Percentiles rank a stretch among this genome's conserved stretches.
Conservation (phyloP, 768 basidiomycete genomes). For the Polyporus arcularius region DNA sequence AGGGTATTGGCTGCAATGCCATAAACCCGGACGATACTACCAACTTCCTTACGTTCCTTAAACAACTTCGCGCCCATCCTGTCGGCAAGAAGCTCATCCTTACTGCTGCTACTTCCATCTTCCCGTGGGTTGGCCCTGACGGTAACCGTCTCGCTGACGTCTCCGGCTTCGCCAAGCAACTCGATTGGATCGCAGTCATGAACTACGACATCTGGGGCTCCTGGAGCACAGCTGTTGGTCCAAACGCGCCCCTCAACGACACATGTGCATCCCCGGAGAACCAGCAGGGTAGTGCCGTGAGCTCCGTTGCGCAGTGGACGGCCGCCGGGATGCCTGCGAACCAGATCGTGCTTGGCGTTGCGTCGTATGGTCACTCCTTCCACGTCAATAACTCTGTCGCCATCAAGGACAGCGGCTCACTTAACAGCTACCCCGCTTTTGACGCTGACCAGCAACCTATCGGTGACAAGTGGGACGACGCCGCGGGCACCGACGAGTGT, state of each 20-base stretch:
- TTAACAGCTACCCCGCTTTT: constrained; percentile 57
- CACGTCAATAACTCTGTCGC: constrained; percentile 40
- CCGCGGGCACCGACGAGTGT: constrained; percentile 57
- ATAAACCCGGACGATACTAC: constrained; percentile 64
- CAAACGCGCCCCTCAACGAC: constrained; percentile 84
- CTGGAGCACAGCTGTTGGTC: constrained; percentile 59
- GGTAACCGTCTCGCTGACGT: constrained; percentile 64
- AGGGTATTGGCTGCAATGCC: constrained; percentile 72
- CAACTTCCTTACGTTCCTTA: constrained; percentile 79
- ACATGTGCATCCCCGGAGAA: constrained; percentile 60
- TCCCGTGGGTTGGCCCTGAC: constrained; percentile 62
- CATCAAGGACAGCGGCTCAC: constrained; percentile 34
- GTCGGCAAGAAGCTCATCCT: constrained; percentile 61
- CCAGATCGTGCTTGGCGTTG: constrained; percentile 81
- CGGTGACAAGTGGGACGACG: constrained; percentile 61
- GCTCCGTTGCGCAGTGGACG: constrained; percentile 75
- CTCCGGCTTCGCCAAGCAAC: constrained; percentile 59
- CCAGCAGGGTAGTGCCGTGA: constrained; percentile 74
- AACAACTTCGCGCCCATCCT: constrained; percentile 60
- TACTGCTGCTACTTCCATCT: constrained; percentile 68
- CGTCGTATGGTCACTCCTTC: constrained; percentile 84
- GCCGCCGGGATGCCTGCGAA: constrained; percentile 72
- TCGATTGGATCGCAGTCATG: constrained; percentile 80
- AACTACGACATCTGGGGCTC: constrained; percentile 68
- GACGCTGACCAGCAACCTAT: constrained; percentile 41